Evolutionary conservation across 2,329 filamentous ascomycete genomes (phyloP).

Genomic region (Talaromyces sp.): DNA sequence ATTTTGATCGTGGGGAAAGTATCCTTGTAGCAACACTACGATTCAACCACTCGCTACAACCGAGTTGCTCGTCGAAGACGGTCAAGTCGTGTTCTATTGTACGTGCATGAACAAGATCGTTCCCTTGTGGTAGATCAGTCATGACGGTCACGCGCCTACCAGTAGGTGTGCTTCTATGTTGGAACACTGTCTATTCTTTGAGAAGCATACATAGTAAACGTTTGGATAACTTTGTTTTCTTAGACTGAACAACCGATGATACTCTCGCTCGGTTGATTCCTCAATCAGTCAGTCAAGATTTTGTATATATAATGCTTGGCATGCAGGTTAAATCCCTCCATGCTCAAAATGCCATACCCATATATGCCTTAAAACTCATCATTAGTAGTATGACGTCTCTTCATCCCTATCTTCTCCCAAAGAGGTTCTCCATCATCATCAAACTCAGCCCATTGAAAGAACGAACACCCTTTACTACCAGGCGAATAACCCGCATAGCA

Average conservation of each 20-base stretch:
- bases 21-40: constrained; percentile 1
- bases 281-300: background rate
- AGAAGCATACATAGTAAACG: background rate
- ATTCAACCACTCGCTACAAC: constrained; percentile 10
- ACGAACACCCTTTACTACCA: constrained; percentile 58
- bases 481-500: constrained; percentile 62
- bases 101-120: background rate
- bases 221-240: background rate
- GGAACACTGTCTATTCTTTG: background rate
- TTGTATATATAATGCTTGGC: background rate
- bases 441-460: constrained; percentile 82
- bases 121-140: background rate
- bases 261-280: background rate
- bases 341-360: background rate
- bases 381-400: background rate
- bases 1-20: background rate
- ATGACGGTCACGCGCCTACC: background rate
- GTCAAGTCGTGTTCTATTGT: background rate
- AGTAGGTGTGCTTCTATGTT: background rate
- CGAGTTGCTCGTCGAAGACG: constrained; percentile 1
- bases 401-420: constrained; percentile 41
- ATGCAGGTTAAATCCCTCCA: background rate
- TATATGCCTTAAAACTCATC: background rate
- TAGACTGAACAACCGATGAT: background rate
- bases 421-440: constrained; percentile 78